These are phyloP conservation scores for Lepiota venenata DNA, from an alignment of 768 basidiomycete genomes.

Conservation along the genomic window DNA sequence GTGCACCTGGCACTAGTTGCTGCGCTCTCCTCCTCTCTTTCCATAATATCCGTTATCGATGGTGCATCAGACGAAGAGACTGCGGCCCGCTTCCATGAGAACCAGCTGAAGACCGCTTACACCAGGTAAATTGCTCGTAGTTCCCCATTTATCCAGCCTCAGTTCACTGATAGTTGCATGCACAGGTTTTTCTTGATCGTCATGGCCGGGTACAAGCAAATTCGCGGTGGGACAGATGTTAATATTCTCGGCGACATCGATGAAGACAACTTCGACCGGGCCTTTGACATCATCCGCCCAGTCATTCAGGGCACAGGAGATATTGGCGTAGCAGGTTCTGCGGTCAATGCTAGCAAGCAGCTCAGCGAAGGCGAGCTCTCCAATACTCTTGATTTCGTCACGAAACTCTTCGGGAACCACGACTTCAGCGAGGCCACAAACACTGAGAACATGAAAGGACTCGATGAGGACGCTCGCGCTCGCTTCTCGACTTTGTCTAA, in stretches of 20 bases:
- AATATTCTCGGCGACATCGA: slow-evolving; percentile 38
- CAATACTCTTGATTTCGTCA: slow-evolving; percentile 18
- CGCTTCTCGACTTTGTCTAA: not conserved
- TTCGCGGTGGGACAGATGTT: slow-evolving; percentile 34
- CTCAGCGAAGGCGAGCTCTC: slow-evolving; percentile 16
- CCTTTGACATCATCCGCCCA: slow-evolving; percentile 42
- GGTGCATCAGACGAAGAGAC: slow-evolving; percentile 26
- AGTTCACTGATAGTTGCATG: not conserved
- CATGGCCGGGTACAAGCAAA: slow-evolving; percentile 49
- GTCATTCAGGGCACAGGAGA: slow-evolving; percentile 7
- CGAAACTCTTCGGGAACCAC: slow-evolving; percentile 19
- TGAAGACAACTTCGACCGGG: slow-evolving; percentile 45
- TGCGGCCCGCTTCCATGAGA: slow-evolving; percentile 28
- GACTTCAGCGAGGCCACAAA: slow-evolving; percentile 15
- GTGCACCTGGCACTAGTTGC: slow-evolving; percentile 38
- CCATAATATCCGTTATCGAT: slow-evolving; percentile 32
- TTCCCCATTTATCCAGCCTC: not conserved
- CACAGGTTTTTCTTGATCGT: slow-evolving; percentile 45
- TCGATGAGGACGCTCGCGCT: slow-evolving; percentile 16
- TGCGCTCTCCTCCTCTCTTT: slow-evolving; percentile 31
- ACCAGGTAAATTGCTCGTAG: slow-evolving; percentile 23
- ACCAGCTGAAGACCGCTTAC: slow-evolving; percentile 27
- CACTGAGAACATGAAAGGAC: slow-evolving; percentile 17
- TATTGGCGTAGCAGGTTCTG: not conserved
- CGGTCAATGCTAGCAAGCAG: slow-evolving; percentile 20